phyloP scores from a whole-genome alignment of 805 yeast species.

The Candida boleticola region DNA sequence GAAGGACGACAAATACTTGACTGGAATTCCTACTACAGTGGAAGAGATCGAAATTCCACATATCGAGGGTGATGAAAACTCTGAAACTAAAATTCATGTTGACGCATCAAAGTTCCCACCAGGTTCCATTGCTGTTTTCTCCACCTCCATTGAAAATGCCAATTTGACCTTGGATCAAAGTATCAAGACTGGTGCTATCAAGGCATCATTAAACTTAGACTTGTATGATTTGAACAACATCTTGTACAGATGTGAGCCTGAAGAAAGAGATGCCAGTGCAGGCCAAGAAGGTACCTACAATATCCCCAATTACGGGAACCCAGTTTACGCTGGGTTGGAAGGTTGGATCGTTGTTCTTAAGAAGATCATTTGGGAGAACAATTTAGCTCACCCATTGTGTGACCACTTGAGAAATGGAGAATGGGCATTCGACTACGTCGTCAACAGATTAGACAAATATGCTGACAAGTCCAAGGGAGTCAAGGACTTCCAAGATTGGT shows the following conservation, averaged over 20 bases:
- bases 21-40: conserved; percentile 66
- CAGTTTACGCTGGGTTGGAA: conserved; percentile 87
- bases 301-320: conserved; percentile 69
- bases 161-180: conserved; percentile 62
- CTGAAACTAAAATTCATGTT: conserved; percentile 52
- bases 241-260: conserved; percentile 77
- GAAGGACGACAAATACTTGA: conserved; percentile 41
- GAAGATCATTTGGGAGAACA: conserved; percentile 61
- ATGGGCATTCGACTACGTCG: conserved; percentile 86
- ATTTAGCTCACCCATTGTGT: conserved; percentile 81
- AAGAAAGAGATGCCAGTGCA: conserved; percentile 77
- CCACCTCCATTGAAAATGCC: conserved; percentile 66
- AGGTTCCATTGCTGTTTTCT: conserved; percentile 85
- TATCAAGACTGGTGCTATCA: conserved; percentile 73
- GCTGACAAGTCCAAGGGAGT: conserved; percentile 46
- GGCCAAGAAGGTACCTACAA: conserved; percentile 73
- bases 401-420: conserved; percentile 76
- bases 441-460: conserved; percentile 60
- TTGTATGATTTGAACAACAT: conserved; percentile 73
- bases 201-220: conserved; percentile 60
- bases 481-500: conserved; percentile 64
- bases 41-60: conserved; percentile 50
- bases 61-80: conserved; percentile 41
- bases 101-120: conserved; percentile 68
- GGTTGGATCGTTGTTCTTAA: conserved; percentile 82